Base-by-base conservation (phyloP, 371 early-diverging fungal species). In the Rhizopus arrhizus region DNA sequence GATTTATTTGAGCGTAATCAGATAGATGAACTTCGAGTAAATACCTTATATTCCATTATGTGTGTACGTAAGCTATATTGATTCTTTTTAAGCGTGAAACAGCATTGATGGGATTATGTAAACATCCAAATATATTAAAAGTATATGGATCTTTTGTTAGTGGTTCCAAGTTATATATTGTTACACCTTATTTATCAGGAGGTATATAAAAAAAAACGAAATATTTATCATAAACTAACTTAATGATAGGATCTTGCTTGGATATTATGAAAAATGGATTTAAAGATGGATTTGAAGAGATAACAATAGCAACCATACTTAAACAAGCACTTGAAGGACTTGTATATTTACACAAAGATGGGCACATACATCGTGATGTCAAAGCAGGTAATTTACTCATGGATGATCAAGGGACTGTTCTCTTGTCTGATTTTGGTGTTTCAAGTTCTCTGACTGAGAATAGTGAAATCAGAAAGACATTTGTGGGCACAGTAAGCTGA, bases 1-100 rank as follows among this genome's bases (percentile, higher is more conserved):
- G 95, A 95, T 69, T 82, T 87, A 85, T 95, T 95, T 83, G 95
- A 94, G 65, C 83, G 95, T 16, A 91, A 93, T 70, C 95, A 95
- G 70, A 95, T 95, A 48, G 95, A 94, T 66, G 94, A 94, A 71
- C 84, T 95, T 48, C 65, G 95, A 70, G 89, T 91, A 82, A 58
- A 9, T 15, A 15, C 15, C 9, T 31, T 31, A 40, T 15, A 28
- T 35, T 31, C 43, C 29, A 5, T 36, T 43, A 8, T 3, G 15
- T 22, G 2, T 22, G 22, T 22, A 8, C 53, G 6, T 38, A 48
- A 87, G 89, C 66, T 86, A 81, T 64, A 90, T 89, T 68, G 94
- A 92, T 2, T 94, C 93, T 64, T 91, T 92, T 54, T 93, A 71
- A 92, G 91, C 71, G 89, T 61, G 95, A 95, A 74, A 91, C 92